Percentiles rank a stretch among this genome's conserved stretches.
Evolutionary conservation across 1,139 yeast genomes (phyloP).

Genomic region (Wickerhamomyces sp.): DNA sequence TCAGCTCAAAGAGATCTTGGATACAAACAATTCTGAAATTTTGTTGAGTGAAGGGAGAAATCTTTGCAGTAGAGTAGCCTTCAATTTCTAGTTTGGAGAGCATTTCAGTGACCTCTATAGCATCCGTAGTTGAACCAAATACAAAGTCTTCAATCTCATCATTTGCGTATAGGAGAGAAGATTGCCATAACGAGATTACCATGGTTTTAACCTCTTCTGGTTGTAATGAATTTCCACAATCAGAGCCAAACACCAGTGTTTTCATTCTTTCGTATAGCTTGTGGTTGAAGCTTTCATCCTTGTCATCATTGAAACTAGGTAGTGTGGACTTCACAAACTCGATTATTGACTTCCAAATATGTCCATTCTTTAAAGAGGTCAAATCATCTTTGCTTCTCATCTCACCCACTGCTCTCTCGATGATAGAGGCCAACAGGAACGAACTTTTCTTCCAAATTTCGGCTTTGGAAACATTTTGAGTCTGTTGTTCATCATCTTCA

Average conservation of each 20-base stretch:
- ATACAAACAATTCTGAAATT: conserved; percentile 43
- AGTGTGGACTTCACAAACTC: conserved; percentile 40
- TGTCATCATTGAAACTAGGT: conserved; percentile 23
- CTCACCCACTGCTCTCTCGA: conserved; percentile 17
- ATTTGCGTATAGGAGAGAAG: conserved; percentile 47
- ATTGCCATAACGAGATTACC: conserved; percentile 38
- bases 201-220: conserved; percentile 36
- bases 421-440: conserved; percentile 27
- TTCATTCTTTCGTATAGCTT: conserved; percentile 41
- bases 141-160: conserved; percentile 40
- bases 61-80: conserved; percentile 39
- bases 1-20: conserved; percentile 36
- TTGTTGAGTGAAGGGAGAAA: conserved; percentile 32
- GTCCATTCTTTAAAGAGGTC: conserved; percentile 20
- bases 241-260: conserved; percentile 36
- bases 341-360: conserved; percentile 42
- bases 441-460: conserved; percentile 28
- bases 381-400: conserved; percentile 5
- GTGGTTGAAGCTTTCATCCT: conserved; percentile 45
- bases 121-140: conserved; percentile 25
- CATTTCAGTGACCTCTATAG: conserved; percentile 26
- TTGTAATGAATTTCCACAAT: conserved; percentile 24
- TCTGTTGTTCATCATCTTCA: conserved; percentile 29
- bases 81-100: conserved; percentile 30
- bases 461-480: conserved; percentile 19